Evolutionary conservation across 176 grass and related monocot species (phyloP), one percentile per base, ranked within the genome.

Genomic region (Carex kokanica): DNA sequence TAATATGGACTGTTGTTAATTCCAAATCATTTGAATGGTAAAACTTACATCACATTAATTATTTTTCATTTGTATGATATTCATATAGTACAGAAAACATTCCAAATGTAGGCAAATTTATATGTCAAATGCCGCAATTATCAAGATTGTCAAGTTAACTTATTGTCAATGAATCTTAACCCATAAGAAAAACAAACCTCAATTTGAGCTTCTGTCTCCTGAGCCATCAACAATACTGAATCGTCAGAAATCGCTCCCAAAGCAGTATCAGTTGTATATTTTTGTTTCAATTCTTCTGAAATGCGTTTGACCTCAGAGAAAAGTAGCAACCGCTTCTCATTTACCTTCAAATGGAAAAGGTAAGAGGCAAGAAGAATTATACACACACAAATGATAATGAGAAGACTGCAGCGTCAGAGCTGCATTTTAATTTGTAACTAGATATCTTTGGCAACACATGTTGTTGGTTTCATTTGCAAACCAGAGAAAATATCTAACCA

Each of bases 281-380:
- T 64, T 64, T 84, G 63, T 85, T 90, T 90, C 86, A 93, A 85
- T 27, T 79, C 74, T 86, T 93, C 84, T 64, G 90, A 65, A 51
- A 75, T 27, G 15, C 92, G 83, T 78, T 92, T 83, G 47, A 94
- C 36, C 86, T 90, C 80, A 85, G 80, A 87, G 70, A 95, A 95
- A 69, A 98, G 86, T 43, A 72, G 69, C 14, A 63, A 80, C 83
- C 91, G 87, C 88, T 88, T 84, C 83, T 32, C 23, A 74, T 84
- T 71, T 56, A 98, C 88, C 95, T 98, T 93, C 69, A 92, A 91
- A 43, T 89, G 43, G 38, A 27, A 79, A 70, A 58, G n/a, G n/a
- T n/a, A n/a, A n/a, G 36, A 40, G 24, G 24, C 14, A 3, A 25
- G 43, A 74, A 73, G 43, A 55, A 77, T 54, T 55, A 77, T 54